Base-by-base conservation (phyloP, 345 rosid species). In the Theobroma cacao region DNA sequence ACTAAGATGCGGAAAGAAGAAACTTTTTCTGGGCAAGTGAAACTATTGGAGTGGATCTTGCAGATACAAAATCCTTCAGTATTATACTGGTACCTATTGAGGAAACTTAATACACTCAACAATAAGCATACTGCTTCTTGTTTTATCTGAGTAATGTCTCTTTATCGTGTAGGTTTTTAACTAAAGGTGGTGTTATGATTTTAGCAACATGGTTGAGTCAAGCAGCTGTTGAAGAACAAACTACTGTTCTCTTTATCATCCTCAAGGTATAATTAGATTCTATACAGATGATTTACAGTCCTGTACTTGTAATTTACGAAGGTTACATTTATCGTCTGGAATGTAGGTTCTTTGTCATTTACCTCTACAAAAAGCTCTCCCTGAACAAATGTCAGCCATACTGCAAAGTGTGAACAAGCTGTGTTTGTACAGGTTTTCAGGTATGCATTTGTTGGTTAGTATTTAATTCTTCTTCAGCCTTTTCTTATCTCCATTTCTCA, bases 1-100 rank as follows among this genome's bases (percentile, higher is more conserved):
- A 79, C 72, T 48, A 76, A 82, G 81, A 80, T 97, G 91, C 80
- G 81, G 61, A 91, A 86, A 85, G 98, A 94, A 80, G 99, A 94
- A 79, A 89, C 98, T 20, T 96, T 94, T 86, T 86, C 90, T 65
- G 99, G 99, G 82, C 98, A 93, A 81, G 92, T 86, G 74, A 97
- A 91, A 84, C 85, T 97, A 77, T 85, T 94, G 98, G 98, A 94
- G 76, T 86, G 93, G 98, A 91, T 94, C 91, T 85, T 91, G 91
- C 90, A 80, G 86, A 90, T 97, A 79, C 93, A 90, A 81, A 94
- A 89, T 86, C 77, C 93, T 60, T 84, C 90, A 47, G 96, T 93
- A 5, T 79, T 91, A 75, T 81, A 84, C 68, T 97, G 99, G 99
- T 97, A 91, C 75, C 61, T 52, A 22, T 47, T 33, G 60, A 68